Conservation (phyloP, 352 stramenopile genomes). For the Globisporangium irregulare region DNA sequence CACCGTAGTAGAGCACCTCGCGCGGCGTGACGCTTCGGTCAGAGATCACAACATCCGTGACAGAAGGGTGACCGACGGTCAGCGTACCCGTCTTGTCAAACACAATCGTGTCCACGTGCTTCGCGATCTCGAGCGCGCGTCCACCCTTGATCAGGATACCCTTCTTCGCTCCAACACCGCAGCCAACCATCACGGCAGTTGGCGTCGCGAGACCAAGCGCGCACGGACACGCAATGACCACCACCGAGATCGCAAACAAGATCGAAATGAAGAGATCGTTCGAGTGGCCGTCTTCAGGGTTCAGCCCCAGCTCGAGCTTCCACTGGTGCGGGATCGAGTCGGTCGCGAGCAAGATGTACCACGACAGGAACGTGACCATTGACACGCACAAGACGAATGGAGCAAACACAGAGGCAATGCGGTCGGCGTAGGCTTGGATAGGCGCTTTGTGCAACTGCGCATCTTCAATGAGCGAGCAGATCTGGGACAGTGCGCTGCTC, state of each 20-base stretch:
- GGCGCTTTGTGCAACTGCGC: slow-evolving; percentile 87
- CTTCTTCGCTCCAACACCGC: slow-evolving; percentile 81
- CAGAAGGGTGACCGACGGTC: slow-evolving; percentile 77
- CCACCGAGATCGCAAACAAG: slow-evolving; percentile 85
- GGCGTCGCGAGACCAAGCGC: slow-evolving; percentile 80
- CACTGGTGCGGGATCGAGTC: slow-evolving; percentile 51
- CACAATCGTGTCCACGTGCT: slow-evolving; percentile 84
- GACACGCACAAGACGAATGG: slow-evolving; percentile 62
- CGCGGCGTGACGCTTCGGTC: slow-evolving; percentile 59
- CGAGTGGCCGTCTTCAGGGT: slow-evolving; percentile 41
- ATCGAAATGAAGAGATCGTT: slow-evolving; percentile 75
- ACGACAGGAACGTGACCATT: slow-evolving; percentile 59
- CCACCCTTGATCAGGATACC: slow-evolving; percentile 90
- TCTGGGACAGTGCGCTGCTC: slow-evolving; percentile 69
- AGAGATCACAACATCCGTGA: slow-evolving; percentile 74
- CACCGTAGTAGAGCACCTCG: slow-evolving; percentile 78
- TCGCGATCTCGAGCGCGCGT: slow-evolving; percentile 70
- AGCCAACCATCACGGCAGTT: slow-evolving; percentile 87
- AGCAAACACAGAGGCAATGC: slow-evolving; percentile 60
- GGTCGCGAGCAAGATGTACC: slow-evolving; percentile 47
- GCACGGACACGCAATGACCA: slow-evolving; percentile 88
- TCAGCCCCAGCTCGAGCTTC: slow-evolving; percentile 48
- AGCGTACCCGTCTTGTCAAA: slow-evolving; percentile 95
- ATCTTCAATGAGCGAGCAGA: slow-evolving; percentile 82
- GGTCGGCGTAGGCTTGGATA: slow-evolving; percentile 84